These are phyloP conservation scores for Pseudotsuga menziesii DNA, from an alignment of 75 land plant genomes.

Conservation along the genomic window DNA sequence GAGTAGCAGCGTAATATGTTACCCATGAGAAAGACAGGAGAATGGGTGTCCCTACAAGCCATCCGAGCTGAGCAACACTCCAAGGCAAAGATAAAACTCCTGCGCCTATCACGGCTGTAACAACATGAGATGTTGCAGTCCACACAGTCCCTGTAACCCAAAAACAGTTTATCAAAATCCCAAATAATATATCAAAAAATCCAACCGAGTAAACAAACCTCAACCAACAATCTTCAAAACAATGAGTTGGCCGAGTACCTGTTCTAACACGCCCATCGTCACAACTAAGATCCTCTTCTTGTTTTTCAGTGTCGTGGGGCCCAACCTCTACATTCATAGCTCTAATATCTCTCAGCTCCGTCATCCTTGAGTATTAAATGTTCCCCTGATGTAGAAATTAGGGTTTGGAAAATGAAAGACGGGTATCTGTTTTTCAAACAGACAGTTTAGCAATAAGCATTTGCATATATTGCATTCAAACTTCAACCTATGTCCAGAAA, in stretches of 20 bases:
- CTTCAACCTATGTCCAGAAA: too few species aligned
- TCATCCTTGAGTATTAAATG: too few species aligned
- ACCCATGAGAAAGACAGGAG: conserved; percentile 25
- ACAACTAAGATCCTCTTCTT: neutral
- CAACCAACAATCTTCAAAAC: neutral
- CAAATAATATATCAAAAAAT: too few species aligned
- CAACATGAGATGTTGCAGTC: conserved; percentile 54
- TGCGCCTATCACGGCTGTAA: conserved; percentile 70
- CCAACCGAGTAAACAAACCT: too few species aligned
- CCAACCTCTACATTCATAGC: neutral
- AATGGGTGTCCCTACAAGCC: conserved; percentile 34
- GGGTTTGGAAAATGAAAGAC: too few species aligned
- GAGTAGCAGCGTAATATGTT: conserved; percentile 32
- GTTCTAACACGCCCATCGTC: conserved; percentile 29
- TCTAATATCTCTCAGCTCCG: neutral
- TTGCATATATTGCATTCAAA: too few species aligned
- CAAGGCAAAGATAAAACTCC: conserved; percentile 69
- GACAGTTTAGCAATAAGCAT: too few species aligned
- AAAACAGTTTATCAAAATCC: neutral
- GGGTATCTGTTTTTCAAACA: too few species aligned
- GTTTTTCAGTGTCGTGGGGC: neutral
- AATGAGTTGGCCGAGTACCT: neutral
- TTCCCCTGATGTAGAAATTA: too few species aligned
- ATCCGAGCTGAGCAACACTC: conserved; percentile 63
- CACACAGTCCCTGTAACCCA: conserved; percentile 30